These are phyloP conservation scores for Phytopythium sindhum DNA, from an alignment of 352 stramenopile genomes.

Conservation along the genomic window DNA sequence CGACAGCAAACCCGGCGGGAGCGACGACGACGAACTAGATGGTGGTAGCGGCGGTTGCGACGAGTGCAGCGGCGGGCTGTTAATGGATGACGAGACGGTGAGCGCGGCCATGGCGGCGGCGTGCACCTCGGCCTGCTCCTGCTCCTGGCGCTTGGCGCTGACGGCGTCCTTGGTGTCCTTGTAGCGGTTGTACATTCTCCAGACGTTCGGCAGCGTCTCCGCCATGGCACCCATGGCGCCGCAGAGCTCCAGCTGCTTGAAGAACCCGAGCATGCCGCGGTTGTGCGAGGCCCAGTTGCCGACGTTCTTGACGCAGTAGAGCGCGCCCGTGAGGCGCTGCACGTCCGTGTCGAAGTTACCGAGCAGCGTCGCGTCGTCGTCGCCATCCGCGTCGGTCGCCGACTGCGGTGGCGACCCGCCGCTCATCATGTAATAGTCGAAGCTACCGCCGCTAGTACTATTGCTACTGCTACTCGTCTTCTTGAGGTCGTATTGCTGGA, in stretches of 20 bases:
- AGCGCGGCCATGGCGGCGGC: not conserved
- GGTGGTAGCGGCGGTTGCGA: not conserved
- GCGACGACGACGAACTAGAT: not conserved
- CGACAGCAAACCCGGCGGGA: not conserved
- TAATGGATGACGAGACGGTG: not conserved
- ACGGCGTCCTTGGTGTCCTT: conserved; percentile 1
- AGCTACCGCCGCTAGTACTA: not conserved
- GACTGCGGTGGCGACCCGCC: not conserved
- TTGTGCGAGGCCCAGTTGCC: conserved; percentile 16
- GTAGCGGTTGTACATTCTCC: not conserved
- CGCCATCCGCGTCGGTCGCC: not conserved
- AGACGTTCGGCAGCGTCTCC: conserved; percentile 8
- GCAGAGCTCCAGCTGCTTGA: conserved; percentile 10
- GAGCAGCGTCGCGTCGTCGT: not conserved
- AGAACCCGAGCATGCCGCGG: conserved; percentile 7
- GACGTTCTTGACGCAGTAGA: conserved; percentile 10
- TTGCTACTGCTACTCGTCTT: not conserved
- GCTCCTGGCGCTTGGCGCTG: not conserved
- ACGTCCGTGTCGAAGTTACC: conserved; percentile 7
- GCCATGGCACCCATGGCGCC: conserved; percentile 10
- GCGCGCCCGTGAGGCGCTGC: conserved; percentile 10
- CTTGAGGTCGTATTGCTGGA: conserved; percentile 11
- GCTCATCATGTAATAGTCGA: not conserved
- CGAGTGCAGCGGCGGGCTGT: not conserved
- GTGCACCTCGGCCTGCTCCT: not conserved